A percentile compares a stretch with the other conserved stretches of the same genome.
These are phyloP conservation scores for Metarhizium rileyi DNA, from an alignment of 2,329 filamentous ascomycete species.

Conservation along the genomic window DNA sequence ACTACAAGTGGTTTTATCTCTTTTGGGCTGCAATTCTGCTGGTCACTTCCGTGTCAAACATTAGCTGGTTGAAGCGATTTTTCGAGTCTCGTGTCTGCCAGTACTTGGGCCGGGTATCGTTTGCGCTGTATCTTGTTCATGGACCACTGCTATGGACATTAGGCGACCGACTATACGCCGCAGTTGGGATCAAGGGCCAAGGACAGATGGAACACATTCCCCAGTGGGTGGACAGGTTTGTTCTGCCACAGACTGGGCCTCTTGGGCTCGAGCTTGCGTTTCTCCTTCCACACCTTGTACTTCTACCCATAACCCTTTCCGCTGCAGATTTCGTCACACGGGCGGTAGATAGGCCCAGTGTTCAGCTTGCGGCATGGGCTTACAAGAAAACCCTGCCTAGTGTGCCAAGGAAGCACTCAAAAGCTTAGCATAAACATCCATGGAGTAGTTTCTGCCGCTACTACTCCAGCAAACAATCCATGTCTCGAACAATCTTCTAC, in stretches of 20 bases:
- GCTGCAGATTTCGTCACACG: slow-evolving; percentile 46
- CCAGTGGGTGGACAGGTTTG: slow-evolving; percentile 46
- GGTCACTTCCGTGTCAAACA: slow-evolving; percentile 45
- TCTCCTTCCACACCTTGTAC: slow-evolving; percentile 47
- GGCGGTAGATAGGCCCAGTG: slow-evolving; percentile 49
- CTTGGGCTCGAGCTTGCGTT: slow-evolving; percentile 53
- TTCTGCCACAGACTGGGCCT: slow-evolving; percentile 44
- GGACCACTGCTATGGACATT: slow-evolving; percentile 50
- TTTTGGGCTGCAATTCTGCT: slow-evolving; percentile 50
- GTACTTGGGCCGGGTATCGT: slow-evolving; percentile 53
- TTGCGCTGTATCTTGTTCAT: slow-evolving; percentile 54
- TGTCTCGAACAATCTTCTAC: too few relatives aligned
- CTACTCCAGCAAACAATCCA: too few relatives aligned
- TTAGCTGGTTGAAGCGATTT: slow-evolving; percentile 46
- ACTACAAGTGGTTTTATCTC: slow-evolving; percentile 60
- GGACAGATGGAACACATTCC: slow-evolving; percentile 40
- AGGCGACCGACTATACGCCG: slow-evolving; percentile 54
- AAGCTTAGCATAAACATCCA: not conserved
- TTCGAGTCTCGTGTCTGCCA: slow-evolving; percentile 51
- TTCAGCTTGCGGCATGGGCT: slow-evolving; percentile 46
- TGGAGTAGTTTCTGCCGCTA: too few relatives aligned
- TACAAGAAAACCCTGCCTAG: slow-evolving; percentile 36
- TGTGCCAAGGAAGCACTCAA: slow-evolving; percentile 11
- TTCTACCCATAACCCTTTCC: slow-evolving; percentile 50
- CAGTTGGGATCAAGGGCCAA: slow-evolving; percentile 44